Evolutionary conservation across 805 yeast genomes (phyloP), one percentile per base, ranked within the genome.

Genomic region (Spathaspora gorwiae): DNA sequence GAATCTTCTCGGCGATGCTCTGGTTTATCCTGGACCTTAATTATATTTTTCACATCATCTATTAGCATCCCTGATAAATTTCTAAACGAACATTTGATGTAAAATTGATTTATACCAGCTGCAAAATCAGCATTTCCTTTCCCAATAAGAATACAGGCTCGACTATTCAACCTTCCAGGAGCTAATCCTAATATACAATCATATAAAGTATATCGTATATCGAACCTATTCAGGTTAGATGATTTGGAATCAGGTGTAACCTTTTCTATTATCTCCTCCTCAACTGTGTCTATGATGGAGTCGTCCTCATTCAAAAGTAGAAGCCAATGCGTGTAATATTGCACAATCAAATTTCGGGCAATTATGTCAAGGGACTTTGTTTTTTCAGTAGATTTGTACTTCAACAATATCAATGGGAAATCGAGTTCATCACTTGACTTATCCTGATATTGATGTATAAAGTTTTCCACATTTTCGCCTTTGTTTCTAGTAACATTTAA

Each of bases 261-360:
- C 8, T 43, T 46, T 33, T 49, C 53, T 19, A 42, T 45, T 19
- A 43, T 44, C 24, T 49, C 53, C 32, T 46, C 49, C 27, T 50
- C 55, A 14, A 52, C 45, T 3, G 45, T 40, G 8, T 43, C 44
- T 13, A 36, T 39, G 19, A 39, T 29, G 6, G 48, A 47, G 39
- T 48, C 42, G 42, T 50, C 47, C 19, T 44, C 39, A 35, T 26
- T 45, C 39, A 82, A 65, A 15, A 76, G 46, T 5, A 65, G 49
- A 13, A 85, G 46, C 85, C 90, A 79, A 24, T 66, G 61, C 0
- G 90, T 79, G 52, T 80, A 76, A 52, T 85, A 86, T 35, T 81
- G 79, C 2, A 84, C 7, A 5, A 65, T 51, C 10, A 78, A 44
- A 47, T 81, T 79, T 32, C 77, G 66, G 19, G 84, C 49, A 37